Percentiles rank a stretch among this genome's conserved stretches.
Evolutionary conservation across 208 protist genomes (phyloP).

Genomic region (Leishmania mexicana): DNA sequence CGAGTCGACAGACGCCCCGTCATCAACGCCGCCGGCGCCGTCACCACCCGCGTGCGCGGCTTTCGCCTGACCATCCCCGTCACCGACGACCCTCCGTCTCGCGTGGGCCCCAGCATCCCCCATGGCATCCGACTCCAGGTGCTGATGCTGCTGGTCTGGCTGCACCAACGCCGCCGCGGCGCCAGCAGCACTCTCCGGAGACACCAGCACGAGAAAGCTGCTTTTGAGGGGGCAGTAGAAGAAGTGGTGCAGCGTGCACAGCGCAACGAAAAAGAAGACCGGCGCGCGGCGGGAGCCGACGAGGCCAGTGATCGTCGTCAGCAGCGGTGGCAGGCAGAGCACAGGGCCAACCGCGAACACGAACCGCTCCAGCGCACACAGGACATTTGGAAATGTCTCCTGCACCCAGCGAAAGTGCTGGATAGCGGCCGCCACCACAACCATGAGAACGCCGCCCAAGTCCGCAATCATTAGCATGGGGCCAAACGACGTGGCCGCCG

Average conservation of each 20-base stretch:
- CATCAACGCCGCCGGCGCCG: slow-evolving; percentile 16
- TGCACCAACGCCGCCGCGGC: background rate
- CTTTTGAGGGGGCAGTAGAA: slow-evolving; percentile 82
- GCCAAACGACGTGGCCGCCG: slow-evolving; percentile 52
- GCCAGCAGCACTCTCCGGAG: slow-evolving; percentile 1
- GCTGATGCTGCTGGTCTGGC: slow-evolving; percentile 2
- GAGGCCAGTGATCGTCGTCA: slow-evolving; percentile 65
- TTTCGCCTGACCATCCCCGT: background rate
- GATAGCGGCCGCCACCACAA: slow-evolving; percentile 43
- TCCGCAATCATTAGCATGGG: slow-evolving; percentile 71
- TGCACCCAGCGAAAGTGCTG: slow-evolving; percentile 90
- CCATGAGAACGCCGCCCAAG: slow-evolving; percentile 42
- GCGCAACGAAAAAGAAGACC: slow-evolving; percentile 52
- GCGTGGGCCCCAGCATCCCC: slow-evolving; percentile 10
- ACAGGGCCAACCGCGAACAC: slow-evolving; percentile 69
- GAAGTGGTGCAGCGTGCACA: slow-evolving; percentile 68
- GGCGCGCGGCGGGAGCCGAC: slow-evolving; percentile 71
- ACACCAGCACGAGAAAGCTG: slow-evolving; percentile 59
- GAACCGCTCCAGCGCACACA: slow-evolving; percentile 68
- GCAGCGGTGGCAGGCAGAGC: slow-evolving; percentile 64
- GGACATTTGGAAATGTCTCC: slow-evolving; percentile 64
- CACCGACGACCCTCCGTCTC: slow-evolving; percentile 3
- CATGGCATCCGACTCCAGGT: slow-evolving; percentile 7
- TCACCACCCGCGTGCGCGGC: background rate
- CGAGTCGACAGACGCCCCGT: slow-evolving; percentile 18